Evolutionary conservation across 192 early-diverging fungal species (phyloP), one percentile per base, ranked within the genome.

Genomic region (Coemansia sp.): DNA sequence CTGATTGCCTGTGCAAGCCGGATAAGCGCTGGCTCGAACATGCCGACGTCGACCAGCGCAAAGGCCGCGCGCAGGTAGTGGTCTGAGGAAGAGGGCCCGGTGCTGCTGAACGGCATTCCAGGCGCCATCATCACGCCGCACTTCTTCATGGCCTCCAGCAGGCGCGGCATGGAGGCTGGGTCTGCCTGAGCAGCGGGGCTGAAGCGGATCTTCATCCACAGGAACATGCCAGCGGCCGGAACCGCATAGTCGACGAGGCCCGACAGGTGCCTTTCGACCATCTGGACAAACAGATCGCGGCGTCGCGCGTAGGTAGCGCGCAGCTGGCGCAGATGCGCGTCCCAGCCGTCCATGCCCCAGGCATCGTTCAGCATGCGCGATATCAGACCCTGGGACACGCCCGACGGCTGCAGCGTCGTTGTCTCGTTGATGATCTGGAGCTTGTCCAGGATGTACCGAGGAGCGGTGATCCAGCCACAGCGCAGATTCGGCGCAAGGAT

Each of bases 401-500:
- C 90, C n/a, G 92, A 91, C 9, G 93, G 87, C 71, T 95, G 93
- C 25, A 95, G 74, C 53, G 88, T 91, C 24, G 88, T 89, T 8
- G 90, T 77, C 86, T 92, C 78, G 69, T 84, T 88, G 65, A 94
- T 86, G 19, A 94, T 76, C 60, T 88, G 85, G 57, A 98, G 87
- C 27, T 88, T 82, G 30, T 91, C 85, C 4, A 93, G 76, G 16
- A 98, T 78, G 30, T 83, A 84, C 19, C 71, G 64, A 1, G 85
- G 86, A 4, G 85, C 86, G 16, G 89, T 88, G 27, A 85, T 82
- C 89, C 89, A 91, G 8, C 94, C 94, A 13, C 94, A 69, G 59
- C 95, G 90, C 56, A 93, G 74, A 28, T 95, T 95, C 10, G 92
- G 88, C 9, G 90, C 91, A 35, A 98, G 65, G 49, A 98, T 88